Evolutionary conservation across 2,329 filamentous ascomycete species (phyloP).

Genomic region (Trichoderma sp.): DNA sequence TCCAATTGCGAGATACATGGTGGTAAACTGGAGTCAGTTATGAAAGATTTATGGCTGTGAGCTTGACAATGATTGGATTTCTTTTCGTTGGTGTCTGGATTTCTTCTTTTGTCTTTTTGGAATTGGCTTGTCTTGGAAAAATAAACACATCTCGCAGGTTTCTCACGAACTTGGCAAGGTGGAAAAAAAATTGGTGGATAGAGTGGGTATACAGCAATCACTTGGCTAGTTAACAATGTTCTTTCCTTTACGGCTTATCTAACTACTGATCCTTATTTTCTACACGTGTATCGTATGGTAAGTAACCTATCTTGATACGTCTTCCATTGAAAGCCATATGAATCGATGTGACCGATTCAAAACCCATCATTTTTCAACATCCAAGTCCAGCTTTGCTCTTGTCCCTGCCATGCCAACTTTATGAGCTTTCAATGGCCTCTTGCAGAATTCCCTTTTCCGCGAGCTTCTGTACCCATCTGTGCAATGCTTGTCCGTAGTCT

Average conservation of each 20-base stretch:
- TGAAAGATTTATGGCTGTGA: background rate
- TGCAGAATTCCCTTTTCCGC: slow-evolving; percentile 65
- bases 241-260: background rate
- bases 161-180: background rate
- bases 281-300: too few relatives aligned
- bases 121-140: background rate
- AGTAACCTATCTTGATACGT: background rate
- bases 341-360: background rate
- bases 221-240: background rate
- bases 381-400: background rate
- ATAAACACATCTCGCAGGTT: background rate
- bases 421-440: slow-evolving; percentile 38
- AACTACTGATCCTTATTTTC: background rate
- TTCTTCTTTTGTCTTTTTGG: background rate
- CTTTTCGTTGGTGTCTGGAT: background rate
- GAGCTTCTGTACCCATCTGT: slow-evolving; percentile 68
- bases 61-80: background rate
- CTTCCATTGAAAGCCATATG: background rate
- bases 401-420: background rate
- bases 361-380: background rate
- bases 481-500: slow-evolving; percentile 70
- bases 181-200: background rate
- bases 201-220: background rate
- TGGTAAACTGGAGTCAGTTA: background rate
- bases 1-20: background rate